A percentile compares a stretch with the other conserved stretches of the same genome.
These are phyloP conservation scores for Tolypocladium ovalisporum DNA, from an alignment of 2,329 filamentous ascomycete species.

Conservation along the genomic window DNA sequence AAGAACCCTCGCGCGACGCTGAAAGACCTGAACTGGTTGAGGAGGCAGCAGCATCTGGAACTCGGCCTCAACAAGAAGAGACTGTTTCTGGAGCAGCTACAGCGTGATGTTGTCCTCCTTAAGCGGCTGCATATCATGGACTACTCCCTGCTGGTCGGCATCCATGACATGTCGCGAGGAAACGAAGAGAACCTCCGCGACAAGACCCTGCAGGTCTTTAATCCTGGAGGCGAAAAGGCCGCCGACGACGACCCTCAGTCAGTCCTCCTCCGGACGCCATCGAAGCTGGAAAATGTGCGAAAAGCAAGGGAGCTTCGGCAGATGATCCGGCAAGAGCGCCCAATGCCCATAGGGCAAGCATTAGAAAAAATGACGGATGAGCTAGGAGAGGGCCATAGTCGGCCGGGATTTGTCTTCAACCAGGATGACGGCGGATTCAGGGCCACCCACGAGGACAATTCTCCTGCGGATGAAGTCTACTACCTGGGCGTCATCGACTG, in stretches of 20 bases:
- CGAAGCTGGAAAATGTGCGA: conserved; percentile 80
- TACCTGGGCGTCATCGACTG: conserved; percentile 98
- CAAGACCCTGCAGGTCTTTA: conserved; percentile 90
- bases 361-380: conserved; percentile 83
- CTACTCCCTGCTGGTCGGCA: conserved; percentile 89
- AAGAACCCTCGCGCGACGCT: conserved; percentile 85
- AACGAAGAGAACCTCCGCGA: conserved; percentile 88
- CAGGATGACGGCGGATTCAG: conserved; percentile 86
- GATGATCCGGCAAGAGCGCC: conserved; percentile 85
- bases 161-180: conserved; percentile 80
- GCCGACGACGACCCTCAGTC: conserved; percentile 49
- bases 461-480: conserved; percentile 82
- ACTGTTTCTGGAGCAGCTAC: conserved; percentile 79
- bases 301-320: conserved; percentile 86
- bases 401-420: conserved; percentile 72
- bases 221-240: conserved; percentile 62
- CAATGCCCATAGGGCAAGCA: conserved; percentile 81
- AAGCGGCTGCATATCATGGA: conserved; percentile 96
- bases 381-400: conserved; percentile 62
- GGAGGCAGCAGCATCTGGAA: conserved; percentile 74
- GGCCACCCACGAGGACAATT: conserved; percentile 84
- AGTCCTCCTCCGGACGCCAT: conserved; percentile 76
- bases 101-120: conserved; percentile 74
- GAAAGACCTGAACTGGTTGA: conserved; percentile 95
- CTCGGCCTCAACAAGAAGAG: conserved; percentile 82